phyloP scores from a whole-genome alignment of 176 grass and related monocot genomes.

The Phyllostachys edulis region DNA sequence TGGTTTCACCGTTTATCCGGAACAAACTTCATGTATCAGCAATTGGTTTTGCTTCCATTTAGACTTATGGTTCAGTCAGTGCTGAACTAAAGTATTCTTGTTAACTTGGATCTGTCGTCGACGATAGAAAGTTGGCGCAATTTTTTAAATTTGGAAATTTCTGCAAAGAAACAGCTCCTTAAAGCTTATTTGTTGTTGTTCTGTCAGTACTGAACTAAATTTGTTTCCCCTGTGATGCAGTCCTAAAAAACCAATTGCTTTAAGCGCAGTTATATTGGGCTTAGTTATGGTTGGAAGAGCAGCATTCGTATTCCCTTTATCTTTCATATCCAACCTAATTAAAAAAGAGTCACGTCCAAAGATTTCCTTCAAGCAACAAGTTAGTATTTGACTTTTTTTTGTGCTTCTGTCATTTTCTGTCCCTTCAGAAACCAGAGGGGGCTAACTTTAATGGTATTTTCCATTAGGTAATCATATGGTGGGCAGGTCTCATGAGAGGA shows the following conservation, averaged over 20 bases:
- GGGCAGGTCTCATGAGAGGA: conserved; percentile 99
- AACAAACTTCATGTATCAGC: neutral
- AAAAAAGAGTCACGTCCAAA: conserved; percentile 60
- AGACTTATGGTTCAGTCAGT: neutral
- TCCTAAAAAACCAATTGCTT: conserved; percentile 73
- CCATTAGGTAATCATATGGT: conserved; percentile 78
- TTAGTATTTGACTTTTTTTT: conserved; percentile 25
- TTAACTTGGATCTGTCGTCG: conserved; percentile 2
- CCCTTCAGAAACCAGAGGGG: neutral
- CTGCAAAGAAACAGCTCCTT: neutral
- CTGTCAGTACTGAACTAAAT: conserved; percentile 1
- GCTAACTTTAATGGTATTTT: conserved; percentile 32
- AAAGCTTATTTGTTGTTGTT: conserved; percentile 21
- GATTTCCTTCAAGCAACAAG: conserved; percentile 88
- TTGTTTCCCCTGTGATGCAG: conserved; percentile 48
- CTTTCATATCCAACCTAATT: conserved; percentile 73
- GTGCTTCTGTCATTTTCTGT: conserved; percentile 9
- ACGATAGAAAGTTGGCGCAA: neutral
- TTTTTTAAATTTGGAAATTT: neutral
- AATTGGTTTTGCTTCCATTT: conserved; percentile 1
- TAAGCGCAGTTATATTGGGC: conserved; percentile 80
- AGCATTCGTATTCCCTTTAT: conserved; percentile 85
- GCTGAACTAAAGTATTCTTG: conserved; percentile 9
- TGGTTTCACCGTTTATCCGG: neutral
- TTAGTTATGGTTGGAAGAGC: conserved; percentile 90